A percentile compares a stretch with the other conserved stretches of the same genome.
Conservation (phyloP, 176 grass and related monocot genomes). For the Eleusine indica region DNA sequence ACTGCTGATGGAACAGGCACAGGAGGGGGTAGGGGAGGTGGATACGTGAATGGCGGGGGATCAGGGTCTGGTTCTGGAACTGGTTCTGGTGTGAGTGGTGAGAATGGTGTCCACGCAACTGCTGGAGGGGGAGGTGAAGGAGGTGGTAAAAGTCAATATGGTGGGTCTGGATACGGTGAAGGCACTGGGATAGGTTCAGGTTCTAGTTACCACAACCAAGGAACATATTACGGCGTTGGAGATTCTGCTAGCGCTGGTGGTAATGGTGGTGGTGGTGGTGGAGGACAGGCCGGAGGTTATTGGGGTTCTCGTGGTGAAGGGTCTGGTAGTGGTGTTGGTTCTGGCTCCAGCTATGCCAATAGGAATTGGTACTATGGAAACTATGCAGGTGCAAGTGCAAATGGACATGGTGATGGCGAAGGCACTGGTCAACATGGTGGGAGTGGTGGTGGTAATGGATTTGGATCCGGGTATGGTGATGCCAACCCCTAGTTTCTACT, state of each 20-base stretch:
- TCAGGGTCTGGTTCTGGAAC: neutral
- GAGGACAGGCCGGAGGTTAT: neutral
- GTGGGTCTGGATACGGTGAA: neutral
- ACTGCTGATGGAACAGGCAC: conserved; percentile 18
- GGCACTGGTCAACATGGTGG: conserved; percentile 4
- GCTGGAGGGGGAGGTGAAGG: conserved; percentile 19
- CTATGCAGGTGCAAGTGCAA: conserved; percentile 11
- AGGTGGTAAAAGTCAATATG: neutral
- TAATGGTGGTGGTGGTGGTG: neutral
- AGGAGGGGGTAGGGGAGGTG: conserved; percentile 7
- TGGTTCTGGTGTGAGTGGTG: neutral
- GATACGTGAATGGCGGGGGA: neutral
- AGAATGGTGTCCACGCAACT: conserved; percentile 2
- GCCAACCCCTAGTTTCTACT: conserved; percentile 9
- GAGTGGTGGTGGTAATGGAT: neutral
- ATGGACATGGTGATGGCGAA: conserved; percentile 14
- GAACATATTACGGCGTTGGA: neutral
- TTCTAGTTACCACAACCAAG: neutral
- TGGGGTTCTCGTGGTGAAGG: conserved; percentile 6
- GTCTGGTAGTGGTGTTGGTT: neutral
- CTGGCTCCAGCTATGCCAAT: neutral
- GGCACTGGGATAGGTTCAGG: conserved; percentile 9
- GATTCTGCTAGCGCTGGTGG: conserved; percentile 2
- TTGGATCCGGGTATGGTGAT: conserved; percentile 20
- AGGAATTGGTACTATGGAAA: neutral